Conservation (phyloP, 2,329 filamentous ascomycete species). For the Orbilia blumenaviensis region DNA sequence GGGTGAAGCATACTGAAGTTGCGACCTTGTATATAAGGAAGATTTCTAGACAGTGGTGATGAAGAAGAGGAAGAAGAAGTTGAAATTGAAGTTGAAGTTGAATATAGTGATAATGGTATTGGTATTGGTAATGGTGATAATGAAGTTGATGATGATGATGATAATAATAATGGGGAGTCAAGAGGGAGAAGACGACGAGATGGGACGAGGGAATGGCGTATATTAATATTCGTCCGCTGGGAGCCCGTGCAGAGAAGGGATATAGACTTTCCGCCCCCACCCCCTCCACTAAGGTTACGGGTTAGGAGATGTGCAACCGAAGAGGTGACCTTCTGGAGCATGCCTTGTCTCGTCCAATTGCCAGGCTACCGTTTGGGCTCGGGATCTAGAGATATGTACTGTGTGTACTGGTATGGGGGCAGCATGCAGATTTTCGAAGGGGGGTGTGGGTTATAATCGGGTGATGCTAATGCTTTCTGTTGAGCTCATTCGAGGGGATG, state of each 20-base stretch:
- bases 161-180: not conserved
- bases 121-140: not conserved
- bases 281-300: conserved; percentile 26
- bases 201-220: conserved; percentile 19
- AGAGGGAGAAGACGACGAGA: not conserved
- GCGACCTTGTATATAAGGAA: not conserved
- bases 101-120: not conserved
- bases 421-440: not conserved
- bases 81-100: not conserved
- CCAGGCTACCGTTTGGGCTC: conserved; percentile 16
- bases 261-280: conserved; percentile 31
- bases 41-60: not conserved
- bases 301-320: conserved; percentile 45
- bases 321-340: conserved; percentile 29
- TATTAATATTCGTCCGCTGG: conserved; percentile 23
- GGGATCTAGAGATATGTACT: not conserved
- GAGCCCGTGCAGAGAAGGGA: conserved; percentile 5
- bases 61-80: not conserved
- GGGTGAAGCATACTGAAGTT: conserved; percentile 44
- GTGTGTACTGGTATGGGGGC: not conserved
- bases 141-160: not conserved
- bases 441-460: conserved; percentile 41
- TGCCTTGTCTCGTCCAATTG: conserved; percentile 25
- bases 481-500: conserved; percentile 43
- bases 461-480: conserved; percentile 36